Base-by-base conservation (phyloP, 768 basidiomycete genomes). In the Boletus insuetus region DNA sequence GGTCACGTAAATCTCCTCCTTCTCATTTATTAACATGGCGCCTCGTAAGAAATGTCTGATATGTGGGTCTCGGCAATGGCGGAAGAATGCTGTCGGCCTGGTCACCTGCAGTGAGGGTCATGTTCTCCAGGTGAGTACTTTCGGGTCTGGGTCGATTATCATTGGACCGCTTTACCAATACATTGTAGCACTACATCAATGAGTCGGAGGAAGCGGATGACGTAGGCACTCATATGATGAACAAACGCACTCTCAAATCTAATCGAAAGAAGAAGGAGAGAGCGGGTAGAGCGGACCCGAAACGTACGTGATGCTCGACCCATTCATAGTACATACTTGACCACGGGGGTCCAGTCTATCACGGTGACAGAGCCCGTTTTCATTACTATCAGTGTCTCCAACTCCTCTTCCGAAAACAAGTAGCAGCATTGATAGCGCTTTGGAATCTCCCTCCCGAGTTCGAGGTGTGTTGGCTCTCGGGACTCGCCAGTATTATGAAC, bases 51-150 rank as follows among this genome's bases (percentile, higher is more conserved):
- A 82, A 42, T 96, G 94, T 66, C 77, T 82, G 0, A 79, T 86
- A 20, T 97, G 94, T 66, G 85, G 89, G 10, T 94, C 93, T 22
- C 83, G 82, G 47, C 82, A 87, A 68, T 97, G 93, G 93, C 84
- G 90, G 63, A 94, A 91, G 65, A 91, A 93, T 12, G 80, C 85
- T 1, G 88, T 85, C 35, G 94, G 94, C 1, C 76, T 88, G 41
- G 81, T 94, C 41, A 85, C 87, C 2, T 97, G 94, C 70, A 89
- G 85, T 60, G 94, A 97, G 66, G 94, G 94, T 11, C 94, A 97
- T 69, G 82, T 96, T 56, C 80, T 94, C 31, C 89, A 92, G 80
- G 93, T 92, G 67, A 60, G 73, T 62, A 22, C 54, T 34, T 19
- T 55, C 35, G n/a, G 11, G 32, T 20, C 14, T 14, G n/a, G 31